phyloP scores from a whole-genome alignment of 805 yeast genomes.

The Wickerhamiella kazuoi region DNA sequence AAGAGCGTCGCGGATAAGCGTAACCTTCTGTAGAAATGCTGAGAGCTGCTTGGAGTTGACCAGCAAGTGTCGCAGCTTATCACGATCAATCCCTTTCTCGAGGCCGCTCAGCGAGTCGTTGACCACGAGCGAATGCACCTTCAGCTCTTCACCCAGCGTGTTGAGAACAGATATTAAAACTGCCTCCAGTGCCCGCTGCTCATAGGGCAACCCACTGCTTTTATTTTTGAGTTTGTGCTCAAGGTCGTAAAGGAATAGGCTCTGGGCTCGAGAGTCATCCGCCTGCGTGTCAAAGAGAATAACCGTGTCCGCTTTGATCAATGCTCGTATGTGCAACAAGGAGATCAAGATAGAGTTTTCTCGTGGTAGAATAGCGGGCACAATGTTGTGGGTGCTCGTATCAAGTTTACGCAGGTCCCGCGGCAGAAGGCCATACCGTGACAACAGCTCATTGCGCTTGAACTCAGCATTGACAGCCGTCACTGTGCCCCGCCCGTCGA shows the following conservation, averaged over 20 bases:
- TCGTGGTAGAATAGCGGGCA: constrained; percentile 76
- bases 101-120: constrained; percentile 56
- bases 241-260: constrained; percentile 66
- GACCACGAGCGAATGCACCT: constrained; percentile 61
- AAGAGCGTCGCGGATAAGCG: constrained; percentile 61
- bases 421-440: constrained; percentile 64
- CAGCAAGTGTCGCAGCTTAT: constrained; percentile 56
- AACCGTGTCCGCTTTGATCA: constrained; percentile 64
- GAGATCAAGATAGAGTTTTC: constrained; percentile 63
- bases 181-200: constrained; percentile 77
- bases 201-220: constrained; percentile 51
- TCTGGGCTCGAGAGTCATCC: constrained; percentile 44
- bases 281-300: constrained; percentile 61
- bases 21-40: constrained; percentile 69
- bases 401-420: constrained; percentile 84
- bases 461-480: constrained; percentile 52
- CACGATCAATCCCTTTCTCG: constrained; percentile 67
- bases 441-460: constrained; percentile 53
- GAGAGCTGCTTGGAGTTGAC: constrained; percentile 72
- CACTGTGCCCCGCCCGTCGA: constrained; percentile 53
- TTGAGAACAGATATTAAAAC: constrained; percentile 65
- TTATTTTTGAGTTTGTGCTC: constrained; percentile 41
- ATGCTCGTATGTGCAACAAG: constrained; percentile 72
- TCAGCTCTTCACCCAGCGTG: constrained; percentile 71
- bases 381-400: constrained; percentile 60